Conservation (phyloP, 2,329 filamentous ascomycete species). For the Mycosphaerelloides madeirae region DNA sequence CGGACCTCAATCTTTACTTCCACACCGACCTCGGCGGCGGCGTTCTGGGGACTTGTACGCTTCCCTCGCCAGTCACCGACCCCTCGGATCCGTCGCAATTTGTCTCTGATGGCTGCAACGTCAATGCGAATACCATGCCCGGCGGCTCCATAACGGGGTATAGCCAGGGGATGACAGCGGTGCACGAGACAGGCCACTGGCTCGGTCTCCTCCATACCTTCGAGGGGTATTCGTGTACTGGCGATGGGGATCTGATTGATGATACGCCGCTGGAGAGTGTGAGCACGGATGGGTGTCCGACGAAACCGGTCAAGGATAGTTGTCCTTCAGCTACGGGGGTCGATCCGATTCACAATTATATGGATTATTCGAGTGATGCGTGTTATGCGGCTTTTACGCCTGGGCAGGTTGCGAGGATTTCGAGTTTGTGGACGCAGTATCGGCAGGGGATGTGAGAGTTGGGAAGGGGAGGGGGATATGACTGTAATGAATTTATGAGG, state of each 20-base stretch:
- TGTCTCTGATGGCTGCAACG: constrained; percentile 52
- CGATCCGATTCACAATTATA: constrained; percentile 56
- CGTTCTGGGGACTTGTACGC: constrained; percentile 53
- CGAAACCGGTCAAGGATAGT: constrained; percentile 44
- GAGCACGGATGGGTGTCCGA: constrained; percentile 54
- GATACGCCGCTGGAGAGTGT: constrained; percentile 41
- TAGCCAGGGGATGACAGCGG: constrained; percentile 43
- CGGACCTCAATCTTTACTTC: constrained; percentile 56
- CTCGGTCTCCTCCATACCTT: constrained; percentile 45
- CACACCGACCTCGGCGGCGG: constrained; percentile 48
- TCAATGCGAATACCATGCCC: constrained; percentile 55
- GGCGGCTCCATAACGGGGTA: constrained; percentile 48
- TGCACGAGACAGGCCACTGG: constrained; percentile 48
- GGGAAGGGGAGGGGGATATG: neutral
- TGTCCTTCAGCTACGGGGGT: constrained; percentile 45
- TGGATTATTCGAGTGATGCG: constrained; percentile 55
- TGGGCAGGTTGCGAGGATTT: constrained; percentile 48
- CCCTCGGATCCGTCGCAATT: constrained; percentile 36
- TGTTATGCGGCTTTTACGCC: constrained; percentile 52
- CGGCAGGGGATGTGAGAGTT: constrained; percentile 27
- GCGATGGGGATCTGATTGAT: constrained; percentile 42
- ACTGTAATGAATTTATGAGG: too few species aligned
- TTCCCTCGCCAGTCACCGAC: constrained; percentile 39
- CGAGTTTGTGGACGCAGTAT: constrained; percentile 48
- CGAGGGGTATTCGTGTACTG: constrained; percentile 42